phyloP scores from a whole-genome alignment of 805 yeast species.

The Candida loeiensis region DNA sequence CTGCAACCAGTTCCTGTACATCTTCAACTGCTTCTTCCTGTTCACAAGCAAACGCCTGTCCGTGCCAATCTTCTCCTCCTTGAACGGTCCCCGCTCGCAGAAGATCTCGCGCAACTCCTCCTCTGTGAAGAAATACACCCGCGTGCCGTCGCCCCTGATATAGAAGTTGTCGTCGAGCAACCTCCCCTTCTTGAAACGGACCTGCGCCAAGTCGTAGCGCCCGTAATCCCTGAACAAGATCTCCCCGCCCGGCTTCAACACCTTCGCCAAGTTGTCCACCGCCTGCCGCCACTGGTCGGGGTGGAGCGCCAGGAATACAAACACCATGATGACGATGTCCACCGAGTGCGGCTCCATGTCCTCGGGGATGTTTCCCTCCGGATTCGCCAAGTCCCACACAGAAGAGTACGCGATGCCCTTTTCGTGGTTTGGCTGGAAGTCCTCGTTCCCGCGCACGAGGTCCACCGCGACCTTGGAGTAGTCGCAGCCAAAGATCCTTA shows the following conservation, averaged over 20 bases:
- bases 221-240: slow-evolving; percentile 93
- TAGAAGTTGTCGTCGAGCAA: slow-evolving; percentile 88
- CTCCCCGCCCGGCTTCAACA: slow-evolving; percentile 90
- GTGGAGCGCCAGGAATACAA: slow-evolving; percentile 86
- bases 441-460: slow-evolving; percentile 63
- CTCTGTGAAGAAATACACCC: slow-evolving; percentile 95
- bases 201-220: slow-evolving; percentile 92
- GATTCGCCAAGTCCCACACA: slow-evolving; percentile 93
- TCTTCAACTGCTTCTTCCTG: slow-evolving; percentile 85
- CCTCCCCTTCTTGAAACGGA: slow-evolving; percentile 85
- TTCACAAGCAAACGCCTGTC: slow-evolving; percentile 90
- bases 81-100: slow-evolving; percentile 45
- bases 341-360: slow-evolving; percentile 77
- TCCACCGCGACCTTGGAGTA: slow-evolving; percentile 88
- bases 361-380: slow-evolving; percentile 72
- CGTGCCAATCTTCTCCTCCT: slow-evolving; percentile 75
- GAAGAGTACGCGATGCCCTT: slow-evolving; percentile 64
- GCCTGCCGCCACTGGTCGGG: slow-evolving; percentile 92
- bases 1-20: slow-evolving; percentile 97
- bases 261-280: slow-evolving; percentile 59
- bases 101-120: slow-evolving; percentile 81
- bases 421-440: slow-evolving; percentile 50
- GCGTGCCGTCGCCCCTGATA: slow-evolving; percentile 95
- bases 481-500: slow-evolving; percentile 81
- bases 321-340: slow-evolving; percentile 91